Percentiles rank a stretch among this genome's conserved stretches.
Evolutionary conservation across 1,284 basidiomycete species (phyloP).

Genomic region (Gomphus sp.): DNA sequence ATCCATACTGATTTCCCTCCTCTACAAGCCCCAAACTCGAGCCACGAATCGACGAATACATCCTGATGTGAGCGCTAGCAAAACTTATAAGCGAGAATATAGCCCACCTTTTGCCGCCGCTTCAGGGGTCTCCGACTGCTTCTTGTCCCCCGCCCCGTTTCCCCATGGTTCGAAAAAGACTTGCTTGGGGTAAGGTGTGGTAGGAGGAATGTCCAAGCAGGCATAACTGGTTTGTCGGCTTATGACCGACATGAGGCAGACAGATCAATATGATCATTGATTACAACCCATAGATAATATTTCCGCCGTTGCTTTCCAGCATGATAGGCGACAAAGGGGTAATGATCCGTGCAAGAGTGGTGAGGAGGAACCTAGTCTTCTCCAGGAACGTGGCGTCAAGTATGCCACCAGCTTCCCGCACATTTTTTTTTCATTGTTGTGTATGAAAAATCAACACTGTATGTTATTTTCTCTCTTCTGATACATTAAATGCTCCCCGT

Average conservation of each 20-base stretch:
- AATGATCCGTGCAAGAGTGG: background rate
- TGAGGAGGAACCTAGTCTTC: no score
- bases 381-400: no score
- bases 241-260: slow-evolving; percentile 3
- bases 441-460: background rate
- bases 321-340: background rate
- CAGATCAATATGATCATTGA: background rate
- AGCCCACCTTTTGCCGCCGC: background rate
- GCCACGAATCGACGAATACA: background rate
- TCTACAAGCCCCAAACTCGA: background rate
- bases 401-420: background rate
- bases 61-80: background rate
- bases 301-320: background rate
- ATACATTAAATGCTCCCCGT: no score
- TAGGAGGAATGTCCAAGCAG: background rate
- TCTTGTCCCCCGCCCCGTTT: background rate
- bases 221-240: background rate
- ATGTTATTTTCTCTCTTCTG: background rate
- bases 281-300: background rate
- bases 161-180: background rate
- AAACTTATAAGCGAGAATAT: background rate
- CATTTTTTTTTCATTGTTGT: background rate
- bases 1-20: background rate
- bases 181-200: background rate
- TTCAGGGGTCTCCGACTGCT: background rate